Evolutionary conservation across 345 rosid species (phyloP).

Genomic region (Populus tremula): DNA sequence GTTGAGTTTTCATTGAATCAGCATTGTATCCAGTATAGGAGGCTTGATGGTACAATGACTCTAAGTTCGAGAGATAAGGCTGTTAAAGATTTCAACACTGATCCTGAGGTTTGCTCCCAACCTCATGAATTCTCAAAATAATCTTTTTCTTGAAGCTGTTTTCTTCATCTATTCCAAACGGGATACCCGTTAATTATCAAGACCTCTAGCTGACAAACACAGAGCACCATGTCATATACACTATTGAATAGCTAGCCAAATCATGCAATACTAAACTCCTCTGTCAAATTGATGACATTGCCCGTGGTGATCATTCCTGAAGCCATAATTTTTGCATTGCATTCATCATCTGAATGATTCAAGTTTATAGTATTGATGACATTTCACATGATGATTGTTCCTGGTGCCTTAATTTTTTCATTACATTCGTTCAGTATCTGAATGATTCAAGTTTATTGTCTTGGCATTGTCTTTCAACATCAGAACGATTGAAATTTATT

Average conservation of each 20-base stretch:
- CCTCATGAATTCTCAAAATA: neutral
- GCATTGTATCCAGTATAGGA: conserved; percentile 56
- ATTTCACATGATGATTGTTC: neutral
- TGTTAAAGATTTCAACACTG: conserved; percentile 73
- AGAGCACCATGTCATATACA: neutral
- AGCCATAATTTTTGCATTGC: neutral
- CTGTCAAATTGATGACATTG: conserved; percentile 5
- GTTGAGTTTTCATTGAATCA: conserved; percentile 55
- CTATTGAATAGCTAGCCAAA: neutral
- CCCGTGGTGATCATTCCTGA: neutral
- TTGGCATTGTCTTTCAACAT: neutral
- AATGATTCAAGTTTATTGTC: neutral
- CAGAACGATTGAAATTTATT: conserved; percentile 17
- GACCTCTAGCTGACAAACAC: neutral
- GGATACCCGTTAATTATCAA: neutral
- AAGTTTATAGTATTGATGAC: neutral
- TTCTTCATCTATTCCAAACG: neutral
- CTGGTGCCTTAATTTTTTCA: neutral
- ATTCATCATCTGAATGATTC: neutral
- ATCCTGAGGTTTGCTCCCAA: conserved; percentile 57
- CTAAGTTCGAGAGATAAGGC: conserved; percentile 75
- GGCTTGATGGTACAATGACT: conserved; percentile 91
- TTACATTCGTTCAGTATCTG: neutral
- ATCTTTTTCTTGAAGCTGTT: neutral
- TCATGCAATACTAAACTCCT: neutral